A percentile compares a stretch with the other conserved stretches of the same genome.
These are phyloP conservation scores for Hymenoscyphus repandus DNA, from an alignment of 2,329 filamentous ascomycete genomes.

Conservation along the genomic window DNA sequence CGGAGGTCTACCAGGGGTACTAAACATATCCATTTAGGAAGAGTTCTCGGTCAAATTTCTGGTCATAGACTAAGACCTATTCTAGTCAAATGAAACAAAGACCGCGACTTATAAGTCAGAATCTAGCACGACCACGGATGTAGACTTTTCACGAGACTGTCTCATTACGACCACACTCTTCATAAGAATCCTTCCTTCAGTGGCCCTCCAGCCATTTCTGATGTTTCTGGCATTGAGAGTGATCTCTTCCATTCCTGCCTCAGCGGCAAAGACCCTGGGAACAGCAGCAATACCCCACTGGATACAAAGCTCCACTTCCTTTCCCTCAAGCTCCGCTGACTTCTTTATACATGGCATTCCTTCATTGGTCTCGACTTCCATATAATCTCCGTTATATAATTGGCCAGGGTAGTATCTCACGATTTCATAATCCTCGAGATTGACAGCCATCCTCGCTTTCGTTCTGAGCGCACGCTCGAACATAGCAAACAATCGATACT, in stretches of 20 bases:
- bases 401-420: not conserved
- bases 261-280: too few species aligned
- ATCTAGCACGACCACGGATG: too few species aligned
- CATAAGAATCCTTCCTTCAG: not conserved
- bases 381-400: not conserved
- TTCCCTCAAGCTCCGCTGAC: not conserved
- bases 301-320: not conserved
- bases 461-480: not conserved
- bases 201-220: not conserved
- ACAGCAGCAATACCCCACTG: not conserved
- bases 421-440: not conserved
- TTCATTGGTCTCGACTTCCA: not conserved
- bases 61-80: too few species aligned
- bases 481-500: not conserved
- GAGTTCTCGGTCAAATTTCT: too few species aligned
- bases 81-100: too few species aligned
- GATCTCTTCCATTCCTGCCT: too few species aligned
- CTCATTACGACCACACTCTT: not conserved
- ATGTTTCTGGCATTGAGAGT: too few species aligned
- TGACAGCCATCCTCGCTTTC: not conserved
- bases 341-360: too few species aligned
- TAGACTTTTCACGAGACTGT: too few species aligned
- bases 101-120: too few species aligned
- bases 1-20: too few species aligned
- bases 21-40: too few species aligned